Conservation (phyloP, 2,329 filamentous ascomycete species). For the Colletotrichum sublineola region DNA sequence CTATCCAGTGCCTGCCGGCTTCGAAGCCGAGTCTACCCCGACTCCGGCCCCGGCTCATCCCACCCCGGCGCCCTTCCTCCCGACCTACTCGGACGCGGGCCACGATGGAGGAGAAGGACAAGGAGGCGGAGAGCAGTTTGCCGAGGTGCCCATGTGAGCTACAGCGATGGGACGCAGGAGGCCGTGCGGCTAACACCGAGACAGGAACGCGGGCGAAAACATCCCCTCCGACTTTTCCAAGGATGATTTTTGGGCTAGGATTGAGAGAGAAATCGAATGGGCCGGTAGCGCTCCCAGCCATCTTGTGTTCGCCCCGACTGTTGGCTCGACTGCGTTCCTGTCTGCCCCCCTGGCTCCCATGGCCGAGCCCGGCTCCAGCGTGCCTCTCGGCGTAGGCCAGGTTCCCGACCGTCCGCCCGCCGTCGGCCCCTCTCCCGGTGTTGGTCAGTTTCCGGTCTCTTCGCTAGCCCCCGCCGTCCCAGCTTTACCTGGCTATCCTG, state of each 20-base stretch:
- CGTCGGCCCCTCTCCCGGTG: neutral
- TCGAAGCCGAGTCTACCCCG: neutral
- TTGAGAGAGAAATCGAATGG: neutral
- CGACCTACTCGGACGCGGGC: neutral
- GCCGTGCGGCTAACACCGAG: neutral
- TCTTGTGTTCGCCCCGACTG: too few relatives aligned
- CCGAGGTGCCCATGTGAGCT: neutral
- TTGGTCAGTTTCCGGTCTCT: neutral
- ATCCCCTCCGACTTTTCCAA: fast-evolving
- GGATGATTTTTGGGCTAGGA: fast-evolving
- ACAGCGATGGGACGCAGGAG: neutral
- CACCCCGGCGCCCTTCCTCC: neutral
- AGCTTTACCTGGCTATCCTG: too few relatives aligned
- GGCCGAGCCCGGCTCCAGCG: neutral
- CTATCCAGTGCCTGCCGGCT: neutral
- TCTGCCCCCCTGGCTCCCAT: too few relatives aligned
- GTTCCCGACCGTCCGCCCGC: neutral
- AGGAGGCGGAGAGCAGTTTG: neutral
- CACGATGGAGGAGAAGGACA: neutral
- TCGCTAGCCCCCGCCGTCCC: neutral
- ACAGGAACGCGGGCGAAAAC: neutral
- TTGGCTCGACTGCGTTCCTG: too few relatives aligned
- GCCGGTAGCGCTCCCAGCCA: too few relatives aligned
- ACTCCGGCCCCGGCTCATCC: neutral
- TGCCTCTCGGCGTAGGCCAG: neutral